Evolutionary conservation across 441 rosid species (phyloP).

Genomic region (Populus tomentosa): DNA sequence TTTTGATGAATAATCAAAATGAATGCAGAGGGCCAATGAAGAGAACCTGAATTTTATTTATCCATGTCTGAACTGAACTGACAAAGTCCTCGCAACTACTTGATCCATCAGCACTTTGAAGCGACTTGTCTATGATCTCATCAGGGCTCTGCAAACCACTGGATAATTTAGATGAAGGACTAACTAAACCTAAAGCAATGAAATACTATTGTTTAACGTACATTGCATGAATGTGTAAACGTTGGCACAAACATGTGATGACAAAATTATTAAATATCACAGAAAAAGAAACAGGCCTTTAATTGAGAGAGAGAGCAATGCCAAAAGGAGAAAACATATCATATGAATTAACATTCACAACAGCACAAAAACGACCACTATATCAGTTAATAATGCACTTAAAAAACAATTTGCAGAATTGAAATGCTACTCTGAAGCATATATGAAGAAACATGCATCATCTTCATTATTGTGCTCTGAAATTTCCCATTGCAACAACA

Average conservation of each 20-base stretch:
- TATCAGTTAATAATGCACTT: neutral
- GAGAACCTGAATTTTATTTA: slow-evolving; percentile 71
- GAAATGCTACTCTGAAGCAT: neutral
- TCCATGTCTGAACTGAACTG: slow-evolving; percentile 64
- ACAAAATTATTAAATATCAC: neutral
- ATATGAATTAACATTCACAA: neutral
- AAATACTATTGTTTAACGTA: neutral
- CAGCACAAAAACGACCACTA: neutral
- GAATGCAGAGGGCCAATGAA: slow-evolving; percentile 2
- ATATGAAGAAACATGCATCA: neutral
- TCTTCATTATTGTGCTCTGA: neutral
- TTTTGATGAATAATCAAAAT: neutral
- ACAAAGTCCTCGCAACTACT: slow-evolving; percentile 77
- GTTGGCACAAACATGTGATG: neutral
- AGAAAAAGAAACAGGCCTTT: neutral
- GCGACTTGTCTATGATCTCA: slow-evolving; percentile 69
- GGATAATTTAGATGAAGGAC: slow-evolving; percentile 15
- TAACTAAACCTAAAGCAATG: neutral
- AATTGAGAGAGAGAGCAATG: neutral
- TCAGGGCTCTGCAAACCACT: slow-evolving; percentile 59
- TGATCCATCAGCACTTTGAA: slow-evolving; percentile 56
- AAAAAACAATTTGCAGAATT: neutral
- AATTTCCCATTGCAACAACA: neutral
- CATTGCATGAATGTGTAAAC: neutral
- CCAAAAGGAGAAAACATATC: neutral